Conservation (phyloP, 306 rosid genomes). For the Heteromeles arbutifolia region DNA sequence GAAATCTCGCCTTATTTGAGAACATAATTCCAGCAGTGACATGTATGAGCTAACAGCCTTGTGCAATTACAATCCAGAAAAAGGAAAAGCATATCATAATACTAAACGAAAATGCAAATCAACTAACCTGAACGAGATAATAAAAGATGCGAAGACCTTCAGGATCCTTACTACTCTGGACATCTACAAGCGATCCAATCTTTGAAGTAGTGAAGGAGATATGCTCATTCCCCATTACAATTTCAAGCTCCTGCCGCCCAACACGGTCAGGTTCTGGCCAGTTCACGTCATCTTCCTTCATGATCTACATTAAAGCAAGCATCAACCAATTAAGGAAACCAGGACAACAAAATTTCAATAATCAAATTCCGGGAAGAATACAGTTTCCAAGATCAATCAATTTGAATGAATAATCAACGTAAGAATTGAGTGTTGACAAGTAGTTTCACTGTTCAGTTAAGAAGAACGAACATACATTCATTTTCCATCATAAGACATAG, state of each 20-base stretch:
- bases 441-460: neutral
- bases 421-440: neutral
- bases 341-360: neutral
- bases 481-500: neutral
- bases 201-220: conserved; percentile 95
- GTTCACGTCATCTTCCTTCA: conserved; percentile 95
- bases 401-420: neutral
- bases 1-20: neutral
- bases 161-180: conserved; percentile 95
- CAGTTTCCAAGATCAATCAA: neutral
- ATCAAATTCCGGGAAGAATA: neutral
- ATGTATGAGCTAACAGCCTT: neutral
- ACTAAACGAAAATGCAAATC: neutral
- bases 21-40: neutral
- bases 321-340: neutral
- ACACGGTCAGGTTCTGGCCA: conserved; percentile 98
- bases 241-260: conserved; percentile 95
- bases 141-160: conserved; percentile 99
- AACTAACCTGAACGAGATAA: conserved; percentile 88
- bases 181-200: conserved; percentile 95
- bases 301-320: conserved; percentile 39
- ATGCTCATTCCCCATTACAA: conserved; percentile 97
- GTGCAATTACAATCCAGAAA: neutral
- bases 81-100: neutral
- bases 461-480: neutral